These are phyloP conservation scores for Candida silvicultrix DNA, from an alignment of 805 yeast species.

Conservation along the genomic window DNA sequence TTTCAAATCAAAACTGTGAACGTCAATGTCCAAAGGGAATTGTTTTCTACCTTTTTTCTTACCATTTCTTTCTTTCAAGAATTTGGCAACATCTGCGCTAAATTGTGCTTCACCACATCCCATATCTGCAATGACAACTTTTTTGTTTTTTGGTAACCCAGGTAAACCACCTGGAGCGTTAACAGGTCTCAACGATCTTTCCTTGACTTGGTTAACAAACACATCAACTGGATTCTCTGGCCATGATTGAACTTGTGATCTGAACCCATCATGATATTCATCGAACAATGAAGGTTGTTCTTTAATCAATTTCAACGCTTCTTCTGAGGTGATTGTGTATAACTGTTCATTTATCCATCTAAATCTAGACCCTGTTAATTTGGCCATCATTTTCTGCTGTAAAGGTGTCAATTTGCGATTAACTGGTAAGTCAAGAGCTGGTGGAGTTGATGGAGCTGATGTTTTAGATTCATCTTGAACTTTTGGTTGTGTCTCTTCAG, in stretches of 20 bases:
- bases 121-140: conserved; percentile 91
- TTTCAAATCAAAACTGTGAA: conserved; percentile 88
- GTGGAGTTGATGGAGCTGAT: neutral
- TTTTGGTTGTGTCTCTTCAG: neutral
- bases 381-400: conserved; percentile 94
- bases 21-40: conserved; percentile 43
- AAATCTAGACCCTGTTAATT: conserved; percentile 89
- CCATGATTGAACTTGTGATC: conserved; percentile 94
- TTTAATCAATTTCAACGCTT: conserved; percentile 65
- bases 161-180: conserved; percentile 97
- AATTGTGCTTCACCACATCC: conserved; percentile 98
- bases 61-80: conserved; percentile 30
- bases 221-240: conserved; percentile 98
- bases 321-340: conserved; percentile 78
- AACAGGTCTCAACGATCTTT: conserved; percentile 55
- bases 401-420: conserved; percentile 66
- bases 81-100: conserved; percentile 55
- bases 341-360: conserved; percentile 97
- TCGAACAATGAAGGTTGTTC: conserved; percentile 86
- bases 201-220: conserved; percentile 65
- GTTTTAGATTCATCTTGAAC: conserved; percentile 3
- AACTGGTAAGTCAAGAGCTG: conserved; percentile 16
- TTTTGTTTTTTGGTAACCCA: conserved; percentile 43
- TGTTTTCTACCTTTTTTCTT: conserved; percentile 28
- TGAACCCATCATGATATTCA: conserved; percentile 93